Conservation (phyloP, 305 asterid species). For the Fraxinus ornus region DNA sequence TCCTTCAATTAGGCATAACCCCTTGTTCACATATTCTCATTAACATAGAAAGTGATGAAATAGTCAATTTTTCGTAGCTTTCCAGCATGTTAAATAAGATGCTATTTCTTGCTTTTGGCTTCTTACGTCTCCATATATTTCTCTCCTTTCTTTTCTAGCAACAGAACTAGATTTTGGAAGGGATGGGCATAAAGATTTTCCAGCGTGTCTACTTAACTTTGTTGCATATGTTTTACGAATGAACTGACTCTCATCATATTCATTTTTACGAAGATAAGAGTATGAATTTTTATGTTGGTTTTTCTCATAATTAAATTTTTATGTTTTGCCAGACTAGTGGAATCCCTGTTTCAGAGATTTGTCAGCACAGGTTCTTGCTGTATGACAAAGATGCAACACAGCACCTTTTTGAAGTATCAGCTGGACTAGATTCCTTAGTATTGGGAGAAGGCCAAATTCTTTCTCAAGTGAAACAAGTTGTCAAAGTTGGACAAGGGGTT, state of each 20-base stretch:
- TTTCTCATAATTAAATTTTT: conserved; percentile 19
- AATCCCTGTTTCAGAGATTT: conserved; percentile 72
- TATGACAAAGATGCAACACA: conserved; percentile 88
- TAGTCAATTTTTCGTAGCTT: neutral
- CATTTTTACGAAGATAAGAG: neutral
- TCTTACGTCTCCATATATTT: neutral
- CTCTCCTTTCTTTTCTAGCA: neutral
- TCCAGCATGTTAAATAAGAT: neutral
- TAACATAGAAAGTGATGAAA: neutral
- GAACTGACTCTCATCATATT: neutral
- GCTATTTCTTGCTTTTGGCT: neutral
- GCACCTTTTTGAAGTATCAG: conserved; percentile 91
- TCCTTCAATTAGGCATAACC: neutral
- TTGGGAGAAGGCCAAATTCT: conserved; percentile 97
- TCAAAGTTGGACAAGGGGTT: conserved; percentile 88
- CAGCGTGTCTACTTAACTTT: neutral
- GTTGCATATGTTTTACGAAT: neutral
- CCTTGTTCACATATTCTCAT: neutral
- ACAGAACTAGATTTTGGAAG: neutral
- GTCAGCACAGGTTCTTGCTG: conserved; percentile 84
- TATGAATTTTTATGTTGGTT: neutral
- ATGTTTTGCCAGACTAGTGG: conserved; percentile 78
- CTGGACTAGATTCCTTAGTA: conserved; percentile 93
- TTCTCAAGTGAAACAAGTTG: conserved; percentile 96
- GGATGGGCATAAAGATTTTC: neutral